phyloP scores from a whole-genome alignment of 805 yeast species.

The Yarrowia sp. region DNA sequence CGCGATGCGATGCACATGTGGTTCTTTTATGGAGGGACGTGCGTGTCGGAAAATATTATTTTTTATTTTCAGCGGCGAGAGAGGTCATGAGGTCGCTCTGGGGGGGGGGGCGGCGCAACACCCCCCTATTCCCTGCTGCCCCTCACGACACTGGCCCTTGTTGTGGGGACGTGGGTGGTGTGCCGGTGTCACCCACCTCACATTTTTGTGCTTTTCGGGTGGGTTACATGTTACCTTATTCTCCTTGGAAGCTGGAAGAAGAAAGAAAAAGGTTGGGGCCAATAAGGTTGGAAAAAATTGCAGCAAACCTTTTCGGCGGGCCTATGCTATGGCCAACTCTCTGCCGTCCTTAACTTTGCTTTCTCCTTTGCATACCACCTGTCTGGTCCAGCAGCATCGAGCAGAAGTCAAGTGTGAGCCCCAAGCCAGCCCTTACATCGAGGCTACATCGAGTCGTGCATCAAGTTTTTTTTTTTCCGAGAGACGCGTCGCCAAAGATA shows the following conservation, averaged over 20 bases:
- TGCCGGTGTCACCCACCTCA: neutral
- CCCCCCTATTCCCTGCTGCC: slow-evolving; percentile 1
- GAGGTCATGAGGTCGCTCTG: no score
- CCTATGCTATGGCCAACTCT: slow-evolving; percentile 17
- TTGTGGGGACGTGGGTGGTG: neutral
- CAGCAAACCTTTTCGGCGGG: slow-evolving; percentile 6
- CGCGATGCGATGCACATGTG: slow-evolving; percentile 25
- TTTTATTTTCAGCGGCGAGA: no score
- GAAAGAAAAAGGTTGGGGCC: neutral
- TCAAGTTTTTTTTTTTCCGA: neutral
- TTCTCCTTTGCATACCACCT: slow-evolving; percentile 26
- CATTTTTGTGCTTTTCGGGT: slow-evolving; percentile 20
- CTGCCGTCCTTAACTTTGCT: slow-evolving; percentile 25
- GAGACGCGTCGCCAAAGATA: slow-evolving; percentile 9
- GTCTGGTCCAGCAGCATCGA: slow-evolving; percentile 18
- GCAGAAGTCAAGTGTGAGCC: slow-evolving; percentile 8
- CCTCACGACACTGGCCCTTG: slow-evolving; percentile 8
- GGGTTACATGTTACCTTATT: slow-evolving; percentile 23
- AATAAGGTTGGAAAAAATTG: slow-evolving; percentile 25
- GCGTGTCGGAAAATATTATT: neutral
- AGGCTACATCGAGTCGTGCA: no score
- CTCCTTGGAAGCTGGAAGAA: slow-evolving; percentile 23
- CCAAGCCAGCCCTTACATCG: neutral
- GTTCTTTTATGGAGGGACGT: slow-evolving; percentile 8
- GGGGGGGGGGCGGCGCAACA: no score